Evolutionary conservation across 1,139 yeast species (phyloP), one percentile per base, ranked within the genome.

Genomic region (Petasospora rhodanensis): DNA sequence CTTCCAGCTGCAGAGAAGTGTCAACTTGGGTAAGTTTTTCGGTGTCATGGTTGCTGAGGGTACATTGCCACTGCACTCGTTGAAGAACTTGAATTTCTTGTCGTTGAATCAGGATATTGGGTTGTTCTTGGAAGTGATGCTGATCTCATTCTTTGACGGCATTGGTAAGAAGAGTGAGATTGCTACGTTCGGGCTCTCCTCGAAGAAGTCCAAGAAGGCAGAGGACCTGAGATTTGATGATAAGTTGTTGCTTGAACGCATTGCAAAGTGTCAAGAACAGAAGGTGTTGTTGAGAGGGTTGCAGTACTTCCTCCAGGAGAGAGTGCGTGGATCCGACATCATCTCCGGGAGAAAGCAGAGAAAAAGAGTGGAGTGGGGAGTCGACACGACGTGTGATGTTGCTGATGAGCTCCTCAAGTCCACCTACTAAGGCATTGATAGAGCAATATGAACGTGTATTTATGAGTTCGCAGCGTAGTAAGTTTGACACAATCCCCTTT

Each of bases 11-110:
- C 71, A 70, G 46, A 71, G 74, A 48, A 68, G 78, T 23, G 68
- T 83, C 35, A 87, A 84, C 50, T 64, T 80, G 48, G 96, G 95
- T 5, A 68, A 87, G 38, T 75, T 91, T 46, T 87, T 74, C 51
- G 96, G 96, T 0, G 67, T 65, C 34, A 57, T 91, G 27, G 68
- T 87, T 15, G 76, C 82, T 2, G 85, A 84, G 49, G 86, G 84
- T 1, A 67, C 79, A 0, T 62, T 89, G 43, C 77, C 86, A 5
- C 63, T 91, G 32, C 91, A 84, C 50, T 60, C 81, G 2, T 68
- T 91, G 41, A 76, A 83, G 46, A 78, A 78, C 7, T 71, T 84
- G 19, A 83, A 91, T 47, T 81, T 91, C 43, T 60, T 87, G 41
- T 76, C 91, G 0, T 73, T 83, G n/a, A 65, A 75, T 2, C 59